phyloP scores from a whole-genome alignment of 345 rosid species.

The Corchorus capsularis region DNA sequence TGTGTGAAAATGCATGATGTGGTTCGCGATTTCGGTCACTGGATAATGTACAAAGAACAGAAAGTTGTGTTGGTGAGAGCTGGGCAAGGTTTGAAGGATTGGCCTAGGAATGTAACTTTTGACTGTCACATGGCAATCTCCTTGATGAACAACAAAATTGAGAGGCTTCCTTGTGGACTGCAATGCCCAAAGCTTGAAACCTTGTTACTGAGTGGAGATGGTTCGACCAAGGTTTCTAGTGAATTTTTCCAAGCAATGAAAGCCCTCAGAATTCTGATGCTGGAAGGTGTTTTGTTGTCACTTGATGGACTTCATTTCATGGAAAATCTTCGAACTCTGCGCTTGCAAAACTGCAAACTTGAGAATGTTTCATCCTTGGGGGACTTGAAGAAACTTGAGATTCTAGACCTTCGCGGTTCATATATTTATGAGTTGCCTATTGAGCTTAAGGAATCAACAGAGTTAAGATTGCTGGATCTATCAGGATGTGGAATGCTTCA shows the following conservation, averaged over 20 bases:
- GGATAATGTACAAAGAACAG: background rate
- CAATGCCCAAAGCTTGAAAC: slow-evolving; percentile 14
- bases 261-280: background rate
- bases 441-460: slow-evolving; percentile 1
- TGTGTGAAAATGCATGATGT: slow-evolving; percentile 16
- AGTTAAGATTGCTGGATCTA: slow-evolving; percentile 15
- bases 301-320: background rate
- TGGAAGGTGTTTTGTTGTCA: background rate
- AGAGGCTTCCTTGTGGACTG: background rate
- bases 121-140: background rate
- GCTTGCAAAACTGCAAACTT: background rate
- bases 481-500: background rate
- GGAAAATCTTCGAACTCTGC: background rate
- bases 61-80: background rate
- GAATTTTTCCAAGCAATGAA: slow-evolving; percentile 10
- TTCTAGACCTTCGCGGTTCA: background rate
- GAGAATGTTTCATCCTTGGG: background rate
- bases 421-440: background rate
- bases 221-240: background rate
- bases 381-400: background rate
- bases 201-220: background rate
- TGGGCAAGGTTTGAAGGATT: background rate
- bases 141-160: background rate
- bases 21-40: slow-evolving; percentile 3
- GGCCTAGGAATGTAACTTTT: background rate